Percentiles rank a stretch among this genome's conserved stretches.
phyloP scores from a whole-genome alignment of 495 filamentous ascomycete species.

The Lepidopterella palustris region DNA sequence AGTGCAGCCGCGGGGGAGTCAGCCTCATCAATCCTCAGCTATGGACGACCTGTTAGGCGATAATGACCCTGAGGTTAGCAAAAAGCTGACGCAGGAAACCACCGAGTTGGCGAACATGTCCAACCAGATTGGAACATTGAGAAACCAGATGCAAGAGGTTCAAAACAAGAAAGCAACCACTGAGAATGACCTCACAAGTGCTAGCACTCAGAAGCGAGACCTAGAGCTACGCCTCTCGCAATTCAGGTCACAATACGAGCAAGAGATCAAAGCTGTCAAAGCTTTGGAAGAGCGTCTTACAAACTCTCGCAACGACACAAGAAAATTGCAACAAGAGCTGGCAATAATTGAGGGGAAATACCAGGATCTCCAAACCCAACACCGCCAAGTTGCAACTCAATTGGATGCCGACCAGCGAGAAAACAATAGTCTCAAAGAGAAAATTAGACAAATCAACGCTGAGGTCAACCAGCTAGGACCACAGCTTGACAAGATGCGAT shows the following conservation, averaged over 20 bases:
- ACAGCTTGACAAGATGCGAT: constrained; percentile 81
- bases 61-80: constrained; percentile 81
- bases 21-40: constrained; percentile 43
- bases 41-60: constrained; percentile 93
- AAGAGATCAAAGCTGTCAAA: constrained; percentile 81
- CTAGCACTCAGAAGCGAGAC: constrained; percentile 77
- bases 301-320: constrained; percentile 68
- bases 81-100: constrained; percentile 79
- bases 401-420: constrained; percentile 84
- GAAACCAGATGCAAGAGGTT: constrained; percentile 89
- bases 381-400: constrained; percentile 63
- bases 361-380: constrained; percentile 79
- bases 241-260: constrained; percentile 80
- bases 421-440: constrained; percentile 77
- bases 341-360: constrained; percentile 73
- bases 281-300: constrained; percentile 75
- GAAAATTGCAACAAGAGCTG: constrained; percentile 73
- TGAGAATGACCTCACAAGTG: constrained; percentile 71
- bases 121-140: constrained; percentile 83
- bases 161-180: constrained; percentile 70
- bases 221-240: constrained; percentile 83
- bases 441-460: constrained; percentile 71
- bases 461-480: constrained; percentile 79
- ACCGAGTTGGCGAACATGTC: constrained; percentile 93
- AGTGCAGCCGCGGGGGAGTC: constrained; percentile 31